Evolutionary conservation across 179 eudicot species (phyloP), one percentile per base, ranked within the genome.

Genomic region (Gypsophila paniculata): DNA sequence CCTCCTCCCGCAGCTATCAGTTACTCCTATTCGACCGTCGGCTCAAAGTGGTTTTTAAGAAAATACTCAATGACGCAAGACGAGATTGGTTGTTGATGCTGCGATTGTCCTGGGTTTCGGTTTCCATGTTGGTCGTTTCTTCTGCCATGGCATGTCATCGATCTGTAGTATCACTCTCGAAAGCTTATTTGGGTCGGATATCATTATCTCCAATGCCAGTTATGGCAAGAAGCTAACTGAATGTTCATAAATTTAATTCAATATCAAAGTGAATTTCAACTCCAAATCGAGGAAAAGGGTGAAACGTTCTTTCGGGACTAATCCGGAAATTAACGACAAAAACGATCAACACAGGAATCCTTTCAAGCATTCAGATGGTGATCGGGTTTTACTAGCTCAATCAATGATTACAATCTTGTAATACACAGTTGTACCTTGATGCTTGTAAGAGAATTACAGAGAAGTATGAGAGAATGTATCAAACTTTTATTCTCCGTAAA

Each of bases 131-230:
- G 72, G 54, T 82, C 65, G 67, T 69, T 22, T 91, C 95, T 75
- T 85, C 84, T 3, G 88, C 88, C 62, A 57, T 85, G 86, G 94
- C 97, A 55, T 88, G 78, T 73, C 91, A 82, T 39, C 88, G 84
- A 71, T 34, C 84, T 76, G 53, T 94, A 38, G 82, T 78, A 46
- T 78, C 87, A 49, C 68, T 90, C 55, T 83, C 80, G 10, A 78
- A 83, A 72, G 65, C 81, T 34, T 81, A 81, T 68, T 25, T 86
- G 73, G 78, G 78, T 60, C 86, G 79, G 18, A 42, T 79, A 57
- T 80, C 88, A 23, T 82, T 86, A 68, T 70, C 83, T 74, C 78
- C 84, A 0, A 53, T 78, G 59, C 80, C 75, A 77, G 82, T 83
- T 70, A 82, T 84, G 36, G 72, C 70, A 59, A 71, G 79, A 61